Evolutionary conservation across 768 basidiomycete species (phyloP).

Genomic region (Lenzites betulinus): DNA sequence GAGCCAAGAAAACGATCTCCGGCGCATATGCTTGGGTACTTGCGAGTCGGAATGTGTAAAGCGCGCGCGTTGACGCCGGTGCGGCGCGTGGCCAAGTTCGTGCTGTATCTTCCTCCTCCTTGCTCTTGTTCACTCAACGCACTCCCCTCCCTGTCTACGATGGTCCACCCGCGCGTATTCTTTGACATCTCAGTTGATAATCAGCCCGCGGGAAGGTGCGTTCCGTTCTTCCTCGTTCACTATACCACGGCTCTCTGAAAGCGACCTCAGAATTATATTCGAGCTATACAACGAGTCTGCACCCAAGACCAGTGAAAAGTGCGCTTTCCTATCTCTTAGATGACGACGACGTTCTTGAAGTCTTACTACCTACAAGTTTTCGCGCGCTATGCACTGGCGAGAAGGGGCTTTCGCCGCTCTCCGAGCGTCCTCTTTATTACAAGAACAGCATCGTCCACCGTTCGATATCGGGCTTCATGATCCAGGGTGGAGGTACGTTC

Average conservation of each 20-base stretch:
- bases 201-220: conserved; percentile 57
- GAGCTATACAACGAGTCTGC: conserved; percentile 74
- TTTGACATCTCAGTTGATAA: conserved; percentile 62
- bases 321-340: conserved; percentile 23
- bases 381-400: conserved; percentile 86
- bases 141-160: conserved; percentile 26
- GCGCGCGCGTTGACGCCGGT: too few relatives aligned
- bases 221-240: neutral
- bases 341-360: too few relatives aligned
- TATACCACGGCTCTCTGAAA: neutral
- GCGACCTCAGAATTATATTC: conserved; percentile 56
- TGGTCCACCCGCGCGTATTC: conserved; percentile 65
- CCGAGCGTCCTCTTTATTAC: conserved; percentile 78
- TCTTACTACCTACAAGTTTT: conserved; percentile 72
- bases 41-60: too few relatives aligned
- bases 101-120: neutral
- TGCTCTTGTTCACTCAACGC: too few relatives aligned
- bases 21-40: too few relatives aligned
- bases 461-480: conserved; percentile 78
- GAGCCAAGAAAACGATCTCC: too few relatives aligned
- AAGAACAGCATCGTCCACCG: conserved; percentile 79
- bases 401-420: conserved; percentile 64
- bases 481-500: conserved; percentile 71
- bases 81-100: too few relatives aligned
- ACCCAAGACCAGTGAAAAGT: conserved; percentile 86